Base-by-base conservation (phyloP, 2,329 filamentous ascomycete genomes). In the Thielaviopsis populi region DNA sequence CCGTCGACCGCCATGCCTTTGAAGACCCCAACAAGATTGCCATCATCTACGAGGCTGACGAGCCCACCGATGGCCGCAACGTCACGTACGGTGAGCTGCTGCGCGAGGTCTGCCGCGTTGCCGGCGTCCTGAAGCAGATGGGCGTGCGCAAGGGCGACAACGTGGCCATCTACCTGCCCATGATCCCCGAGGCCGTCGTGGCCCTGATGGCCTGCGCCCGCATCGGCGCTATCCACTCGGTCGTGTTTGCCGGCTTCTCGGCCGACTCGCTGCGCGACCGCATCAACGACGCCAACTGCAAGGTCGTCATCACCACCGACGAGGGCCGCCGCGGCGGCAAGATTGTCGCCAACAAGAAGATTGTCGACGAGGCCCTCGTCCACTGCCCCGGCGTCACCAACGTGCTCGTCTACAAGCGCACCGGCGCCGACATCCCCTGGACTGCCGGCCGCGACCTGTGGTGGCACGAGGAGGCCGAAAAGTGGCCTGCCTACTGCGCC, bases 401-500 rank as follows among this genome's bases (percentile, higher is more conserved):
- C 75, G 89, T 89, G 70, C 80, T 99, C 46, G 94, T 99, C 64
- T 97, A 86, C 81, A 92, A 95, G 83, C 88, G 94, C 70, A 99
- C 94, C 43, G 92, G 92, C 62, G 43, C 91, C 59, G 91, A 96
- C 62, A 86, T 97, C 22, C 91, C 92, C 68, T 92, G 88, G 88
- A 95, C 90, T 62, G 76, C 83, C 69, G 91, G 90, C 68, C 86
- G 94, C 71, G 94, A 99, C 75, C 81, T 84, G 72, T 99, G 94
- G 94, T 99, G 94, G 94, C 91, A 97, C 75, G 94, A 97, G 78
- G 92, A 97, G 81, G 86, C 92, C 63, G 89, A 95, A 74, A 97
- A 96, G 79, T 97, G 90, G 83, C 94, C 94, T 68, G 81, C 84
- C 70, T 97, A 97, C 80, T 86, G 95, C 72, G 80, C 92, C 37